Evolutionary conservation across 306 rosid species (phyloP).

Genomic region (Vigna radiata): DNA sequence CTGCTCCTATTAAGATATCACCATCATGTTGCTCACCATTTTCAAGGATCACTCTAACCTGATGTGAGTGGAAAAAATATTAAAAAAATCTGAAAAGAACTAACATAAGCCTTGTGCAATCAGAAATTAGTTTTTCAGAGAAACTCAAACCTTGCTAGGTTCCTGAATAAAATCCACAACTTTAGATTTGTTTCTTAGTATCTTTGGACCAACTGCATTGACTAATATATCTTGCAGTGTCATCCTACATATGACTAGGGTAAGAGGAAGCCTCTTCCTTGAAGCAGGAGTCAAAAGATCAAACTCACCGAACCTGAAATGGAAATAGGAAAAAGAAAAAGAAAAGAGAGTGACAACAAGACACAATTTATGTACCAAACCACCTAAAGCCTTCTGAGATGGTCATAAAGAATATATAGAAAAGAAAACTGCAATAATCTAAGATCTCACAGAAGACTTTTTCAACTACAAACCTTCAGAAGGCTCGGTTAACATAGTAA

Average conservation of each 20-base stretch:
- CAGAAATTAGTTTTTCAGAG: constrained; percentile 8
- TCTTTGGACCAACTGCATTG: constrained; percentile 53
- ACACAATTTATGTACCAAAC: background rate
- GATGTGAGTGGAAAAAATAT: constrained; percentile 7
- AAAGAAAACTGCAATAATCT: constrained; percentile 6
- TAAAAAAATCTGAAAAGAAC: background rate
- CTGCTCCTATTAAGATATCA: constrained; percentile 57
- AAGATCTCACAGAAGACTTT: constrained; percentile 5
- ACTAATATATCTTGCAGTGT: constrained; percentile 57
- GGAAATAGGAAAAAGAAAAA: background rate
- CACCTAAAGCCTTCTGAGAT: constrained; percentile 12
- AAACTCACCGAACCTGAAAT: constrained; percentile 48
- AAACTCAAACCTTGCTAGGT: constrained; percentile 47
- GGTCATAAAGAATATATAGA: constrained; percentile 12
- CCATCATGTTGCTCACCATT: constrained; percentile 56
- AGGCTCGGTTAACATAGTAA: background rate
- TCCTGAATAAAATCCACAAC: constrained; percentile 55
- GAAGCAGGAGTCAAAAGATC: constrained; percentile 58
- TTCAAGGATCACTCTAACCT: constrained; percentile 54
- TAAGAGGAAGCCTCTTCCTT: constrained; percentile 50
- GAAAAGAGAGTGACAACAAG: constrained; percentile 8
- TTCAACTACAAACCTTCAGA: constrained; percentile 26
- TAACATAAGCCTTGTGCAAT: background rate
- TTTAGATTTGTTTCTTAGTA: constrained; percentile 54
- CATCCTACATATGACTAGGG: constrained; percentile 56